These are phyloP conservation scores for Chlamydomonas incerta DNA, from an alignment of 139 green algal genomes.

Conservation along the genomic window DNA sequence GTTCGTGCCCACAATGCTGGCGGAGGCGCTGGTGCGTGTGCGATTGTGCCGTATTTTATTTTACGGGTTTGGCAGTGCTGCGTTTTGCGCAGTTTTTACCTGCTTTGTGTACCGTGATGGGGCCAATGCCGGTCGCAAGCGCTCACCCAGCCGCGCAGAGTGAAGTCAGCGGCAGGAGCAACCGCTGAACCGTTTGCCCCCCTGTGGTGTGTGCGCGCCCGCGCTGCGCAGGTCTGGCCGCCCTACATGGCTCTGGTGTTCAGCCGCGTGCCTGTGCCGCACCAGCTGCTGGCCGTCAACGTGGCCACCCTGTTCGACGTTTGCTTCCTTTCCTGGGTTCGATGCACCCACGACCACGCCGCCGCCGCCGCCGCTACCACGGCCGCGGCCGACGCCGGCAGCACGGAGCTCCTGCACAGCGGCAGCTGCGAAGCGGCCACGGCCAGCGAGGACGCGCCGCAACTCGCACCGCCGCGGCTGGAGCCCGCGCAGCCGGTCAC, in stretches of 20 bases:
- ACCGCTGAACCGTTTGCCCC: too few species aligned
- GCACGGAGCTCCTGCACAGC: too few species aligned
- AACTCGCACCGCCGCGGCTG: too few species aligned
- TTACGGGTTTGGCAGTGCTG: too few species aligned
- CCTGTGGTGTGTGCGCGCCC: too few species aligned
- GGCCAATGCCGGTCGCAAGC: too few species aligned
- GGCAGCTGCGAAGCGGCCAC: too few species aligned
- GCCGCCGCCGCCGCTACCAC: neutral
- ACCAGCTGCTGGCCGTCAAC: slow-evolving; percentile 72
- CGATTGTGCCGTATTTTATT: too few species aligned
- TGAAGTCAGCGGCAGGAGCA: too few species aligned
- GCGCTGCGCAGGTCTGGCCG: slow-evolving; percentile 57
- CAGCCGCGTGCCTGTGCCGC: slow-evolving; percentile 42
- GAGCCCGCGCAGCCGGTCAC: neutral
- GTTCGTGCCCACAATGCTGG: slow-evolving; percentile 61
- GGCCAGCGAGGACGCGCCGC: neutral
- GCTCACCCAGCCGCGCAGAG: too few species aligned
- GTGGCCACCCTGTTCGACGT: slow-evolving; percentile 61
- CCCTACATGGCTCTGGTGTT: slow-evolving; percentile 59
- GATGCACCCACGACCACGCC: neutral
- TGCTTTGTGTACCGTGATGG: too few species aligned
- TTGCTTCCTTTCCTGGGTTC: slow-evolving; percentile 62
- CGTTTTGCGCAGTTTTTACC: too few species aligned
- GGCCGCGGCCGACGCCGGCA: neutral
- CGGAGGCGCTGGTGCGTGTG: slow-evolving; percentile 37